Evolutionary conservation across 176 grass and related monocot genomes (phyloP).

Genomic region (Puya raimondii): DNA sequence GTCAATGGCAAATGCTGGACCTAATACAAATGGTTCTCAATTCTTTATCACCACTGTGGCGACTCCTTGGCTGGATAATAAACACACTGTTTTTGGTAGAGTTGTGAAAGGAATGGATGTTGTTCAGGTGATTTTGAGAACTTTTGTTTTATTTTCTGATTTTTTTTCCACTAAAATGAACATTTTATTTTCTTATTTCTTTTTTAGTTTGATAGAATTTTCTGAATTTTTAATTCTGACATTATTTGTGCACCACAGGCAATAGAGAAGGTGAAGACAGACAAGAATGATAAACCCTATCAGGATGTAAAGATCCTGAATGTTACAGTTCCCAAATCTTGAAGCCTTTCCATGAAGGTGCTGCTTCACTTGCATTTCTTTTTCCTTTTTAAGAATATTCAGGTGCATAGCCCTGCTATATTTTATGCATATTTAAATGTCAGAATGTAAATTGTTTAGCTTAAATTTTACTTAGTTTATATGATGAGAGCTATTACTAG

Average conservation of each 20-base stretch:
- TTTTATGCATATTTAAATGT: no score
- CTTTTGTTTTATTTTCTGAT: slow-evolving; percentile 2
- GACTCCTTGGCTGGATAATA: slow-evolving; percentile 98
- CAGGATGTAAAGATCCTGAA: slow-evolving; percentile 98
- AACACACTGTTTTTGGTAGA: slow-evolving; percentile 94
- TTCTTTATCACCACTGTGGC: slow-evolving; percentile 98
- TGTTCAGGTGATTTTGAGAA: slow-evolving; percentile 63
- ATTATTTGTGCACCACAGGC: slow-evolving; percentile 10
- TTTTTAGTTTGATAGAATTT: neutral
- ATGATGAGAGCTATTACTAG: no score
- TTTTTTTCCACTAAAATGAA: neutral
- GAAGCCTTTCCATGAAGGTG: neutral
- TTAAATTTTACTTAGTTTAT: no score
- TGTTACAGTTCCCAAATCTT: slow-evolving; percentile 91
- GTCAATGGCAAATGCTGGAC: slow-evolving; percentile 98
- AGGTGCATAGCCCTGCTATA: no score
- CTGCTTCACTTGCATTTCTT: no score
- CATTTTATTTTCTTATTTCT: neutral
- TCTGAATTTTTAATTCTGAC: neutral
- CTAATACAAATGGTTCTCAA: slow-evolving; percentile 94
- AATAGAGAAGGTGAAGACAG: slow-evolving; percentile 93
- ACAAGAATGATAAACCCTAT: slow-evolving; percentile 98
- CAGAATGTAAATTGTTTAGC: no score
- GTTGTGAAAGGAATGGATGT: slow-evolving; percentile 99
- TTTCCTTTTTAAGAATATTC: no score